These are phyloP conservation scores for Penicillium sp. DNA, from an alignment of 2,329 filamentous ascomycete species.

Conservation along the genomic window DNA sequence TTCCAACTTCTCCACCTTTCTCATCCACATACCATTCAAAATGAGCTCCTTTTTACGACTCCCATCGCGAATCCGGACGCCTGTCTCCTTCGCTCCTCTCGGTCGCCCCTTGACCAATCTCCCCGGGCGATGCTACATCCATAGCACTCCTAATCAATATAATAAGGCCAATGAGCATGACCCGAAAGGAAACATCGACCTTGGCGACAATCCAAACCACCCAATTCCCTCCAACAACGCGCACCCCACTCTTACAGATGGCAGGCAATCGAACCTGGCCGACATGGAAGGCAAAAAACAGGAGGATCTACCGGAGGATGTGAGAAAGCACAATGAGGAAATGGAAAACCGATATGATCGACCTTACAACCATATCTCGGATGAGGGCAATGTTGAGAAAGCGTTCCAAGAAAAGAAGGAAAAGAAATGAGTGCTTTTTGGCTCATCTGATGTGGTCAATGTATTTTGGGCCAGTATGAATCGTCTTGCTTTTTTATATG, in stretches of 20 bases:
- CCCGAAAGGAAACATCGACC: background rate
- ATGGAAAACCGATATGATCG: conserved; percentile 34
- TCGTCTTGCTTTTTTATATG: background rate
- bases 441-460: background rate
- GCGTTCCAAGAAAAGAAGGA: background rate
- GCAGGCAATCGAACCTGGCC: conserved; percentile 30
- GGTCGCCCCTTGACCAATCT: background rate
- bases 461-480: background rate
- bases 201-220: conserved; percentile 6
- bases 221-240: conserved; percentile 36
- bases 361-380: conserved; percentile 31
- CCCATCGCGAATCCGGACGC: background rate
- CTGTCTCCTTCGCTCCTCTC: background rate
- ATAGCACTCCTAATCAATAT: background rate
- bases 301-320: conserved; percentile 33
- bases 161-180: background rate
- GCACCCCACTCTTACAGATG: conserved; percentile 33
- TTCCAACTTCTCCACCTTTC: background rate
- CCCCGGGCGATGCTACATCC: conserved; percentile 2
- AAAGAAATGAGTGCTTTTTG: background rate
- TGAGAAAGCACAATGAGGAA: conserved; percentile 37
- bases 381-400: conserved; percentile 3
- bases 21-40: background rate
- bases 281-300: conserved; percentile 28
- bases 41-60: conserved; percentile 7